A percentile compares a stretch with the other conserved stretches of the same genome.
Evolutionary conservation across 2,329 filamentous ascomycete genomes (phyloP).

Genomic region (Verticillium nonalfalfae): DNA sequence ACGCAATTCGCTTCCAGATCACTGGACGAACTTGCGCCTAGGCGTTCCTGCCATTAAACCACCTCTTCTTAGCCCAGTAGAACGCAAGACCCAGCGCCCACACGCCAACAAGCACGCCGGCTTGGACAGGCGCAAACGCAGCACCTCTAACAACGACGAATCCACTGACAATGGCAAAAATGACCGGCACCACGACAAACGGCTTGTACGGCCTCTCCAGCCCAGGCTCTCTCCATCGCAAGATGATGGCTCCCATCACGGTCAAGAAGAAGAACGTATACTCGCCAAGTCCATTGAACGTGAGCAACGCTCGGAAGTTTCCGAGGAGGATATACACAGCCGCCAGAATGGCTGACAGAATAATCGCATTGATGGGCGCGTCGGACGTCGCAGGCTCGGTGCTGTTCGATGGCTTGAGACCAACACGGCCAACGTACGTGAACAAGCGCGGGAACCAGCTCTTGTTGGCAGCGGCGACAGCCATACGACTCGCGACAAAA

Average conservation of each 20-base stretch:
- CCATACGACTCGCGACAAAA: constrained; percentile 55
- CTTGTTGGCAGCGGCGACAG: constrained; percentile 49
- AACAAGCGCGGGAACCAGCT: constrained; percentile 43
- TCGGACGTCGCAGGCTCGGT: constrained; percentile 25
- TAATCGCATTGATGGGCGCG: constrained; percentile 47
- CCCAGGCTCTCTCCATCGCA: constrained; percentile 49
- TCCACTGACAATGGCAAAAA: constrained; percentile 52
- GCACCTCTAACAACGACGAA: constrained; percentile 54
- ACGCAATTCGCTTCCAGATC: no score
- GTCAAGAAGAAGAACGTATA: constrained; percentile 61
- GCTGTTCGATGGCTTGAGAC: constrained; percentile 14
- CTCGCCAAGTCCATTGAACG: constrained; percentile 53
- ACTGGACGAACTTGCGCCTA: neutral
- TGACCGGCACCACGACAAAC: constrained; percentile 37
- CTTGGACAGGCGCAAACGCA: constrained; percentile 50
- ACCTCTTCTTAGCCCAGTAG: constrained; percentile 21
- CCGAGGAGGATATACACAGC: constrained; percentile 54
- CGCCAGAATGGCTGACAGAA: constrained; percentile 41
- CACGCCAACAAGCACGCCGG: constrained; percentile 42
- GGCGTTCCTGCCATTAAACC: neutral
- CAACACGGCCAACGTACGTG: constrained; percentile 35
- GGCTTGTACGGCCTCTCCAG: constrained; percentile 52
- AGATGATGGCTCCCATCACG: constrained; percentile 49
- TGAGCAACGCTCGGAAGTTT: constrained; percentile 54
- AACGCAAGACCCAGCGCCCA: constrained; percentile 42